These are phyloP conservation scores for Alternaria metachromatica DNA, from an alignment of 2,329 filamentous ascomycete species.

Conservation along the genomic window DNA sequence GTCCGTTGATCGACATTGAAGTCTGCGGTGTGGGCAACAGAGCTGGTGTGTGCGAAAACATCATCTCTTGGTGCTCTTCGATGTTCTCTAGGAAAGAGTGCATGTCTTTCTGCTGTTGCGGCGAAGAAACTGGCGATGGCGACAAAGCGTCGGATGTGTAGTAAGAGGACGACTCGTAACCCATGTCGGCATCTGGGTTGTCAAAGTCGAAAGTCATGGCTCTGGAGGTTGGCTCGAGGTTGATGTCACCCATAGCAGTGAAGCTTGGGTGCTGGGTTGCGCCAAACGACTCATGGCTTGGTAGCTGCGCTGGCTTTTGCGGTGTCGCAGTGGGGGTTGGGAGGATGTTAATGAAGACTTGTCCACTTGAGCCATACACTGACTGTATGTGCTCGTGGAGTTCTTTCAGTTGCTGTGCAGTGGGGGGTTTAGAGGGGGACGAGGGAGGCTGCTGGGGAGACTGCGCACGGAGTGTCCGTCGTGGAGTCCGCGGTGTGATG, in stretches of 20 bases:
- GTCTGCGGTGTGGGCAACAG: conserved; percentile 35
- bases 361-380: conserved; percentile 51
- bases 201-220: conserved; percentile 50
- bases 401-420: conserved; percentile 51
- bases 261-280: conserved; percentile 65
- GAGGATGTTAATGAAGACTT: conserved; percentile 56
- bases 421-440: conserved; percentile 45
- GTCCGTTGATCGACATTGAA: conserved; percentile 29
- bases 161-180: conserved; percentile 58
- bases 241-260: conserved; percentile 58
- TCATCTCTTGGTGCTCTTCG: conserved; percentile 40
- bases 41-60: conserved; percentile 40
- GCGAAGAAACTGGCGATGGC: conserved; percentile 50
- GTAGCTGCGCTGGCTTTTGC: conserved; percentile 50
- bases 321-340: conserved; percentile 59
- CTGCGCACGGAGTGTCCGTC: conserved; percentile 40
- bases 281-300: conserved; percentile 56
- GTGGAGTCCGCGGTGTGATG: conserved; percentile 44
- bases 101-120: conserved; percentile 41
- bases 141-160: conserved; percentile 60
- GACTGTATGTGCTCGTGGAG: conserved; percentile 54
- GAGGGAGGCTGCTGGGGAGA: conserved; percentile 43
- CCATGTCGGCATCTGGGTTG: conserved; percentile 51
- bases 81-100: conserved; percentile 46
- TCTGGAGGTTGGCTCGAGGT: conserved; percentile 50